Base-by-base conservation (phyloP, 768 basidiomycete genomes). In the Xerocomellus amylosporus region DNA sequence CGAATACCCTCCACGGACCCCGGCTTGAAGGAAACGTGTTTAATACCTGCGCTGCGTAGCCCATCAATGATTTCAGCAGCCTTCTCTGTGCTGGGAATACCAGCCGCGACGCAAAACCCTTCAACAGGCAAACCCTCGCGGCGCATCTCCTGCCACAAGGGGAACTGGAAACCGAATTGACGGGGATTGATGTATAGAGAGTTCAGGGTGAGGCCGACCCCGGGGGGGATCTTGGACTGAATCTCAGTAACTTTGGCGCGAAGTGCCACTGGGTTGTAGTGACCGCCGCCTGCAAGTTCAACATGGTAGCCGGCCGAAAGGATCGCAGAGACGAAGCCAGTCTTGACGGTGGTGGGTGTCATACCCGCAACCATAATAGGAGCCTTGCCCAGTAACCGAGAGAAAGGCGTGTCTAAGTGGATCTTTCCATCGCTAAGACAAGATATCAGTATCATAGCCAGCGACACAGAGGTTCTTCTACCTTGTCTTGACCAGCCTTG, bases 361-460 rank as follows among this genome's bases (percentile, higher is more conserved):
- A 99, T 98, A 55, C 97, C 97, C 46, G 95, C 96, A 37, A 99
- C 94, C 97, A 98, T 98, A 73, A 99, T 88, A 33, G 97, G 97
- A 4, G 97, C 86, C 75, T 98, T 99, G 63, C 93, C 93, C 40
- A 99, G 73, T 41, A 99, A 82, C 55, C 97, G 90, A 46, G 96
- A 96, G 81, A 98, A 96, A 5, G 93, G 89, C 0, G 96, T 98
- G 71, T 99, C 94, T 63, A 99, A 80, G 71, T 95, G 87, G 49
- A 98, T 76, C 57, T 83, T 86, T 34, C 97, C 97, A 72, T 98
- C 93, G 61, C 91, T 96, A 33, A 36, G 28, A 26, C 36, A 8
- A 33, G 22, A 43, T 5, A 53, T 61, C 3, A 47, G 53, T 43
- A 56, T 38, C 22, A 28, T n/a, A 49, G 20, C 7, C 2, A 38